These are phyloP conservation scores for Linnemannia hyalina DNA, from an alignment of 192 early-diverging fungal genomes.

Conservation along the genomic window DNA sequence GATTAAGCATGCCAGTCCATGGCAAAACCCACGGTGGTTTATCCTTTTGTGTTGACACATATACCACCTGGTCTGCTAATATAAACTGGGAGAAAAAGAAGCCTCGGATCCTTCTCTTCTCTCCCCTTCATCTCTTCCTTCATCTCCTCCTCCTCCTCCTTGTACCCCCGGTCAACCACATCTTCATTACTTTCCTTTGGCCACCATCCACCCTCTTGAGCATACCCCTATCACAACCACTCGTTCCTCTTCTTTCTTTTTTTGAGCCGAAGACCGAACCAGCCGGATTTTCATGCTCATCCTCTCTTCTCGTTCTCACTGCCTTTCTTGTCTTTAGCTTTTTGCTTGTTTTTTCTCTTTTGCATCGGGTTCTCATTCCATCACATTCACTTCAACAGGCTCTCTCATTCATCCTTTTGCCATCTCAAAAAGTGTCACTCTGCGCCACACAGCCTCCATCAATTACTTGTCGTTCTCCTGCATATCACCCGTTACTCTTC, in stretches of 20 bases:
- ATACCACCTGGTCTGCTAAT: not conserved
- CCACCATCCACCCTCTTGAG: not conserved
- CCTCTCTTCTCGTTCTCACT: not conserved
- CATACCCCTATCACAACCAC: not conserved
- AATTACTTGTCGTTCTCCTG: too few relatives aligned
- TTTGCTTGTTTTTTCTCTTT: not conserved
- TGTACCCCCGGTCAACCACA: not conserved
- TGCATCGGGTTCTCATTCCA: not conserved
- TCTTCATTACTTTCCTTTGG: not conserved
- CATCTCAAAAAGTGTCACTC: too few relatives aligned
- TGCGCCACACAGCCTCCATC: too few relatives aligned
- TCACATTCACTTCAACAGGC: not conserved
- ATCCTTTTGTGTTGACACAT: not conserved
- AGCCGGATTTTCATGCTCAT: not conserved
- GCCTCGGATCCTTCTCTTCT: not conserved
- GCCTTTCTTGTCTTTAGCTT: not conserved
- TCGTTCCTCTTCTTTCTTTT: not conserved
- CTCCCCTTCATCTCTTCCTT: not conserved
- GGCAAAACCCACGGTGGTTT: conserved; percentile 4
- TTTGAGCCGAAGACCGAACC: not conserved
- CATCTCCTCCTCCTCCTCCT: not conserved
- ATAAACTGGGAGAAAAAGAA: not conserved
- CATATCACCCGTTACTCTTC: not conserved
- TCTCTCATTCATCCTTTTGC: not conserved
- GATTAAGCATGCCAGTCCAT: not conserved